These are phyloP conservation scores for Priceomyces fermenticarens DNA, from an alignment of 805 yeast genomes.

Conservation along the genomic window DNA sequence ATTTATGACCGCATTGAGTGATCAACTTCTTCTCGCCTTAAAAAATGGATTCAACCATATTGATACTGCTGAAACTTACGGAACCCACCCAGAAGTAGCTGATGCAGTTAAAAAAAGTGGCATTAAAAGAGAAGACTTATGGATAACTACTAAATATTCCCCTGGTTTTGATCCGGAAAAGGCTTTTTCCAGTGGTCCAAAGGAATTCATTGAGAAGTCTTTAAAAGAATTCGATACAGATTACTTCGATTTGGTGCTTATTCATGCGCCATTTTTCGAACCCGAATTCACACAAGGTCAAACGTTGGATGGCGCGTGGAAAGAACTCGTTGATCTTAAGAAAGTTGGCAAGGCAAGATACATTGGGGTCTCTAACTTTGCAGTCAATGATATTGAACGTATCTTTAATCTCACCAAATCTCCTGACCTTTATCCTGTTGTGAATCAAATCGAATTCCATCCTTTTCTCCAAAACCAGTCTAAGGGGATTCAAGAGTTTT, in stretches of 20 bases:
- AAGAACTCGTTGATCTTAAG: slow-evolving; percentile 50
- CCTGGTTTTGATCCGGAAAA: slow-evolving; percentile 31
- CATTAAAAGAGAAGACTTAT: slow-evolving; percentile 41
- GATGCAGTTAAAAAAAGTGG: slow-evolving; percentile 44
- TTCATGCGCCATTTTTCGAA: slow-evolving; percentile 60
- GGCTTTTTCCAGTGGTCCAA: slow-evolving; percentile 37
- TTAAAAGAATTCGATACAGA: slow-evolving; percentile 45
- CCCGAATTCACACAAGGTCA: slow-evolving; percentile 40
- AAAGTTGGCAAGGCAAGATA: slow-evolving; percentile 57
- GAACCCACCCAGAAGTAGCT: slow-evolving; percentile 56
- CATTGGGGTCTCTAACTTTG: slow-evolving; percentile 74
- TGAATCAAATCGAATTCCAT: slow-evolving; percentile 71
- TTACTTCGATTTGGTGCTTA: slow-evolving; percentile 58
- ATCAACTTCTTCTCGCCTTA: slow-evolving; percentile 46
- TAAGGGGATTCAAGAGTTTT: slow-evolving; percentile 53
- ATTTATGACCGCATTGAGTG: slow-evolving; percentile 32
- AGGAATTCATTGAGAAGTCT: slow-evolving; percentile 42
- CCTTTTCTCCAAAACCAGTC: slow-evolving; percentile 68
- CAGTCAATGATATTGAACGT: slow-evolving; percentile 46
- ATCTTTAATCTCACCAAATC: slow-evolving; percentile 26
- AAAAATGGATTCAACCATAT: slow-evolving; percentile 56
- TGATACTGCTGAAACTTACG: slow-evolving; percentile 67
- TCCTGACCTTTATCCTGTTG: slow-evolving; percentile 48
- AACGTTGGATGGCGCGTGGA: slow-evolving; percentile 59
- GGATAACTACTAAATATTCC: slow-evolving; percentile 58